Percentiles rank a stretch among this genome's conserved stretches.
Evolutionary conservation across 164 flowering plant species (phyloP).

Genomic region (Vitis labrusca): DNA sequence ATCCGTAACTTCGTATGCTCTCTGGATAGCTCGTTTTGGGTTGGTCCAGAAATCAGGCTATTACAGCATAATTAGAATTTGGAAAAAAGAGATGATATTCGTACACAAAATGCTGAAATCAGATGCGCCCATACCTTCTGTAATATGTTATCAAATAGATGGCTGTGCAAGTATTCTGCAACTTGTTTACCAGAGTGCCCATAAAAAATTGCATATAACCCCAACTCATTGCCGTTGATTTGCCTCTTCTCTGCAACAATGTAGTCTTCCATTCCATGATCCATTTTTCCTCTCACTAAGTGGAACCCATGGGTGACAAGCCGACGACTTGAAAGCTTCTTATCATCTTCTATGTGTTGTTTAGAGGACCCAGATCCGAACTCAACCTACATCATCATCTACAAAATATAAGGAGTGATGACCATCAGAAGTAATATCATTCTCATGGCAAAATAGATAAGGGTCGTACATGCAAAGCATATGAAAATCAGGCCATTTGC

Average conservation of each 20-base stretch:
- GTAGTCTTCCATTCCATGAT: conserved; percentile 45
- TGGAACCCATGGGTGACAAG: conserved; percentile 31
- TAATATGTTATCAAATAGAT: conserved; percentile 39
- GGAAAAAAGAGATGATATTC: too few species aligned
- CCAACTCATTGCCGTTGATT: conserved; percentile 24
- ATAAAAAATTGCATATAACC: conserved; percentile 39
- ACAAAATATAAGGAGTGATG: too few species aligned
- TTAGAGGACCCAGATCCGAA: too few species aligned
- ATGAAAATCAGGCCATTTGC: too few species aligned
- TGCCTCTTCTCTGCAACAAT: conserved; percentile 20
- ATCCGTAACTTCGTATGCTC: conserved; percentile 10
- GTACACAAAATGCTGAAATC: too few species aligned
- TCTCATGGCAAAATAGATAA: too few species aligned
- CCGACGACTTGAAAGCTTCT: conserved; percentile 1
- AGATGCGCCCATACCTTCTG: conserved; percentile 15
- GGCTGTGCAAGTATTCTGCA: conserved; percentile 30
- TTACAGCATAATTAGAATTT: too few species aligned
- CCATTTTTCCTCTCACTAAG: conserved; percentile 35
- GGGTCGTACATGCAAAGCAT: too few species aligned
- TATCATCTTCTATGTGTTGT: neutral
- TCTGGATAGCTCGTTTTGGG: conserved; percentile 15
- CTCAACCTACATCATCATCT: too few species aligned
- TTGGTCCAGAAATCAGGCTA: conserved; percentile 27
- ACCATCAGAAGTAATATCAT: too few species aligned
- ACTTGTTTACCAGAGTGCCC: conserved; percentile 38